Evolutionary conservation across 768 basidiomycete genomes (phyloP).

Genomic region (Panaeolus papilionaceus): DNA sequence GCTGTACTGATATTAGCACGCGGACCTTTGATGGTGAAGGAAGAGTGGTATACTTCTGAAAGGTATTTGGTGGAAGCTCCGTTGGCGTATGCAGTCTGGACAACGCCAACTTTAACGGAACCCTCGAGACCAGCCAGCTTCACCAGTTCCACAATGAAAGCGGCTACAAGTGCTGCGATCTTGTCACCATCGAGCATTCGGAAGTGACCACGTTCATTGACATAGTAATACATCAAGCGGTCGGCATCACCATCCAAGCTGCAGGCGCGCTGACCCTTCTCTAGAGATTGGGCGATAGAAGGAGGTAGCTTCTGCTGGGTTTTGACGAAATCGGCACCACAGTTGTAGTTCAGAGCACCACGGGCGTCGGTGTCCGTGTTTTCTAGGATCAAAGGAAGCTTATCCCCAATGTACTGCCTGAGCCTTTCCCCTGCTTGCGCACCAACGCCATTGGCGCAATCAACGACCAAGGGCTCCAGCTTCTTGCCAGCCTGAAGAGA

Average conservation of each 20-base stretch:
- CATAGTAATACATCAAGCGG: constrained; percentile 93
- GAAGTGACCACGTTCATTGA: constrained; percentile 79
- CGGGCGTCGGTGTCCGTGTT: constrained; percentile 70
- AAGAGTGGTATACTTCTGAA: constrained; percentile 59
- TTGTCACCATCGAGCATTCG: constrained; percentile 98
- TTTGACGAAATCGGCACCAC: constrained; percentile 98
- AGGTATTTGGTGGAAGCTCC: constrained; percentile 96
- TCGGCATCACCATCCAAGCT: constrained; percentile 98
- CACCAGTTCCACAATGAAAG: constrained; percentile 91
- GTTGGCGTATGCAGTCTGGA: constrained; percentile 99
- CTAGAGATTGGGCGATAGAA: constrained; percentile 64
- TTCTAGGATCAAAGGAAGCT: constrained; percentile 67
- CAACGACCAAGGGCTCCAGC: constrained; percentile 73
- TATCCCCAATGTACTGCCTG: constrained; percentile 59
- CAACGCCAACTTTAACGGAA: constrained; percentile 86
- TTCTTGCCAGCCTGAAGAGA: constrained; percentile 61
- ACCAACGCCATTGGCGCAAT: constrained; percentile 99
- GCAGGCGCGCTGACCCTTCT: constrained; percentile 82
- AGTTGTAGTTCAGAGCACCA: constrained; percentile 83
- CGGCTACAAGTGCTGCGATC: constrained; percentile 92
- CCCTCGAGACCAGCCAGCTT: constrained; percentile 83
- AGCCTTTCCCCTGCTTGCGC: constrained; percentile 72
- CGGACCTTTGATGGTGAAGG: constrained; percentile 3
- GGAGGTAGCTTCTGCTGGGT: constrained; percentile 89
- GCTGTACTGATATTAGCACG: constrained; percentile 49